A percentile compares a stretch with the other conserved stretches of the same genome.
phyloP scores from a whole-genome alignment of 1,139 yeast species.

The Scheffersomyces lignicola region DNA sequence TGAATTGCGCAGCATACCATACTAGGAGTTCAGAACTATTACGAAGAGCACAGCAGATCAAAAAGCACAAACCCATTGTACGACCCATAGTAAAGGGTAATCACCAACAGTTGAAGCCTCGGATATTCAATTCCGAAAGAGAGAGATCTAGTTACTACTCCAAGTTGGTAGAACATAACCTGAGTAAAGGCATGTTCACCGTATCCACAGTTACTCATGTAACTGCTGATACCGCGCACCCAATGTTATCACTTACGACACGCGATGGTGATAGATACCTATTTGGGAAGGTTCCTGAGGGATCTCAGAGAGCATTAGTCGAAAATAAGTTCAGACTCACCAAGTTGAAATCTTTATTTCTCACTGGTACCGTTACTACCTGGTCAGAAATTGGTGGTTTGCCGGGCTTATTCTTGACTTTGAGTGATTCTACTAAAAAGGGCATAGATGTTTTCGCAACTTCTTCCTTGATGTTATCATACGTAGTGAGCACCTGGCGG shows the following conservation, averaged over 20 bases:
- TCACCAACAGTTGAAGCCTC: neutral
- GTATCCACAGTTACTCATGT: constrained; percentile 53
- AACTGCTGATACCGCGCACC: constrained; percentile 60
- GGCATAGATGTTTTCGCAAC: constrained; percentile 40
- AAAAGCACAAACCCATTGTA: too few species aligned
- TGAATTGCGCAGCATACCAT: too few species aligned
- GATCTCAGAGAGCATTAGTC: constrained; percentile 67
- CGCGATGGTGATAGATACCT: constrained; percentile 61
- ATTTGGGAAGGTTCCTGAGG: constrained; percentile 84
- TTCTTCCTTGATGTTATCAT: constrained; percentile 43
- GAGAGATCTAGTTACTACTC: constrained; percentile 1
- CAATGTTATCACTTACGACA: constrained; percentile 53
- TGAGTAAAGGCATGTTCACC: constrained; percentile 28
- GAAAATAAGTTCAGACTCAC: constrained; percentile 55
- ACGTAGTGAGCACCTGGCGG: constrained; percentile 77
- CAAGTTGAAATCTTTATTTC: constrained; percentile 62
- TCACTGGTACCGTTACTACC: constrained; percentile 64
- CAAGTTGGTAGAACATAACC: neutral
- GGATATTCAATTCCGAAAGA: constrained; percentile 5
- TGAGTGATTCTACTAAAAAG: constrained; percentile 77
- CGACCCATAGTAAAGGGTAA: too few species aligned
- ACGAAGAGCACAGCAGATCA: too few species aligned
- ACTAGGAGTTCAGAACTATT: too few species aligned
- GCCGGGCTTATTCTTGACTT: constrained; percentile 83
- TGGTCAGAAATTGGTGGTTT: constrained; percentile 86